Conservation (phyloP, 1,139 yeast species). For the Keqinozyma sinolaborantium region DNA sequence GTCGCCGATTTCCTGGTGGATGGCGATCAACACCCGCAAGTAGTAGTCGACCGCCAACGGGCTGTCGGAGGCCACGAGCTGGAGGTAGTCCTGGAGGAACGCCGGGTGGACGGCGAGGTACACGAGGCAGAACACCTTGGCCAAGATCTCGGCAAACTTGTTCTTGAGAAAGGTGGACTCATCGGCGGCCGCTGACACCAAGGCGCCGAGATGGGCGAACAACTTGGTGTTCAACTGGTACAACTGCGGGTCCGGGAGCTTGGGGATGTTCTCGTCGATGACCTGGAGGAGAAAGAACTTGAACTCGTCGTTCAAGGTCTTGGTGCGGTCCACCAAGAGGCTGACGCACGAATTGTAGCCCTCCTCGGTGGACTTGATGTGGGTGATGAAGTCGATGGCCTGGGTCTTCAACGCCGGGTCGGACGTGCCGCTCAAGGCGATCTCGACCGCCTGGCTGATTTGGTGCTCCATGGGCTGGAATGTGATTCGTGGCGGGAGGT, state of each 20-base stretch:
- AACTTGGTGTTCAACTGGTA: conserved; percentile 38
- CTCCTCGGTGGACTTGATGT: conserved; percentile 68
- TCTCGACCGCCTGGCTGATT: conserved; percentile 88
- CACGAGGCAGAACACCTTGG: conserved; percentile 63
- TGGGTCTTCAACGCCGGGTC: conserved; percentile 70
- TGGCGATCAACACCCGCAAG: conserved; percentile 64
- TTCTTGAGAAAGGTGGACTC: conserved; percentile 71
- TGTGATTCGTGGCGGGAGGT: conserved; percentile 1
- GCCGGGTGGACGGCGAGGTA: conserved; percentile 63
- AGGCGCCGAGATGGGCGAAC: conserved; percentile 33
- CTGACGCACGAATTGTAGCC: conserved; percentile 79
- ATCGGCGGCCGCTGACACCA: conserved; percentile 24
- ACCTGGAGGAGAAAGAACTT: conserved; percentile 84
- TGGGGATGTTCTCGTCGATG: conserved; percentile 59
- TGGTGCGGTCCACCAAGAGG: conserved; percentile 39
- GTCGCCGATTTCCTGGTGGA: conserved; percentile 93
- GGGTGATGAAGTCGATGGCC: conserved; percentile 78
- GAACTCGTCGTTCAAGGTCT: conserved; percentile 43
- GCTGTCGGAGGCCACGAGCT: conserved; percentile 23
- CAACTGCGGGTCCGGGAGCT: conserved; percentile 45
- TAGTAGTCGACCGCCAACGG: conserved; percentile 68
- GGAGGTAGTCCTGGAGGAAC: conserved; percentile 65
- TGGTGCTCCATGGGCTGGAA: conserved; percentile 12
- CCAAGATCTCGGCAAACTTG: conserved; percentile 73
- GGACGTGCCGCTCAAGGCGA: conserved; percentile 79